Conservation (phyloP, 352 stramenopile species). For the Globisporangium yorkense region DNA sequence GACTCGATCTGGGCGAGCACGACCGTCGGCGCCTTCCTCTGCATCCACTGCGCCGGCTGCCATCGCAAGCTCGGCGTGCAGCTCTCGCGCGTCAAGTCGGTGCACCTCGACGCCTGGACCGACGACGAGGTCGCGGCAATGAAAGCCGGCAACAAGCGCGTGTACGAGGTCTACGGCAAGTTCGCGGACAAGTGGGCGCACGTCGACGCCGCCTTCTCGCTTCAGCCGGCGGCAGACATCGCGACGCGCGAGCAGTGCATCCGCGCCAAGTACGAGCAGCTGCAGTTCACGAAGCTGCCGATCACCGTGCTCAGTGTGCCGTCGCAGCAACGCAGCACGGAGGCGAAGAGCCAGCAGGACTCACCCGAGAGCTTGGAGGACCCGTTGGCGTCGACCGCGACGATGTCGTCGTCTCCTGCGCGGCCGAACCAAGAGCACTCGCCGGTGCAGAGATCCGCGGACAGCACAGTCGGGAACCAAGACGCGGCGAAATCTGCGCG, state of each 20-base stretch:
- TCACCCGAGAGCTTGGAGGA: conserved; percentile 45
- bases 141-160: conserved; percentile 70
- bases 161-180: conserved; percentile 54
- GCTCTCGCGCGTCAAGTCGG: conserved; percentile 84
- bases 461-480: conserved; percentile 18
- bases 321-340: conserved; percentile 4
- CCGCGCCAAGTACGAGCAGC: conserved; percentile 62
- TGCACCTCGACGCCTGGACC: conserved; percentile 72
- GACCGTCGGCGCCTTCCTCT: conserved; percentile 93
- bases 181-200: conserved; percentile 49
- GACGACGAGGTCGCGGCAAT: conserved; percentile 67
- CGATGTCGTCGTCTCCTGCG: conserved; percentile 7
- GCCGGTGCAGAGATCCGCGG: conserved; percentile 12
- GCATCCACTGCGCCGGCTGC: conserved; percentile 93
- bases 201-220: conserved; percentile 26
- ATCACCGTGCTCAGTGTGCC: not conserved
- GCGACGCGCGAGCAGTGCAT: conserved; percentile 42
- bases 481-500: conserved; percentile 34
- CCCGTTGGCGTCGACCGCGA: conserved; percentile 9
- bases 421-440: conserved; percentile 30
- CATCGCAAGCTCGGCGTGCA: conserved; percentile 95
- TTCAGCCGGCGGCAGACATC: conserved; percentile 38
- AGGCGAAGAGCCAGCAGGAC: conserved; percentile 52
- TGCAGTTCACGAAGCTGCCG: conserved; percentile 57
- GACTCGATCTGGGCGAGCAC: conserved; percentile 92